phyloP scores from a whole-genome alignment of 2,329 filamentous ascomycete species.

The Incumbomyces lentus region DNA sequence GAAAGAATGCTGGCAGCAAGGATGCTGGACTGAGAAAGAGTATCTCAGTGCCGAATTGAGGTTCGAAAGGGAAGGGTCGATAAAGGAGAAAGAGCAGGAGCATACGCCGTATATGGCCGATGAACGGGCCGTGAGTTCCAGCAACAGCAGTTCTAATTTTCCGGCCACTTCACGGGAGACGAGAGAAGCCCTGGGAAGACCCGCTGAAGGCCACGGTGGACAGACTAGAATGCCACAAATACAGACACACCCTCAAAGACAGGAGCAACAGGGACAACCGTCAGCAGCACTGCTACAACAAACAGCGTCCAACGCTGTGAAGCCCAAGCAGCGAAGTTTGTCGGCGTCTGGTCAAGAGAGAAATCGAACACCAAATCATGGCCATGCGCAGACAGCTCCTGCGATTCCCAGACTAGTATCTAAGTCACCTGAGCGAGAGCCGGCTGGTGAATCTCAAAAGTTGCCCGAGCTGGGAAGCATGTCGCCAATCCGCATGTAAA shows the following conservation, averaged over 20 bases:
- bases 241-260: neutral
- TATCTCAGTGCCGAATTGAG: constrained; percentile 52
- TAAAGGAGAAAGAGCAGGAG: constrained; percentile 8
- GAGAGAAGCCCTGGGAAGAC: neutral
- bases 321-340: constrained; percentile 17
- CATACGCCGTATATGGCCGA: constrained; percentile 27
- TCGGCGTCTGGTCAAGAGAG: constrained; percentile 12
- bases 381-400: constrained; percentile 15
- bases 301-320: constrained; percentile 11
- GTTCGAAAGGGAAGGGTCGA: constrained; percentile 22
- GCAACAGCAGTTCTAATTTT: constrained; percentile 49
- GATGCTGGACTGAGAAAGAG: constrained; percentile 79
- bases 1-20: constrained; percentile 85
- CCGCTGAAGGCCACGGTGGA: neutral
- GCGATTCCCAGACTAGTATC: constrained; percentile 15
- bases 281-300: constrained; percentile 7
- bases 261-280: neutral
- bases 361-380: constrained; percentile 11
- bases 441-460: constrained; percentile 31
- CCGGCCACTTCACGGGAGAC: neutral
- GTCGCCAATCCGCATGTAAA: constrained; percentile 38
- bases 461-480: constrained; percentile 40
- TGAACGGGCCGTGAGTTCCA: constrained; percentile 53
- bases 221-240: neutral
- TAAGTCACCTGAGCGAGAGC: constrained; percentile 20